Base-by-base conservation (phyloP, 257 asterid species). In the Nicotiana noctiflora region DNA sequence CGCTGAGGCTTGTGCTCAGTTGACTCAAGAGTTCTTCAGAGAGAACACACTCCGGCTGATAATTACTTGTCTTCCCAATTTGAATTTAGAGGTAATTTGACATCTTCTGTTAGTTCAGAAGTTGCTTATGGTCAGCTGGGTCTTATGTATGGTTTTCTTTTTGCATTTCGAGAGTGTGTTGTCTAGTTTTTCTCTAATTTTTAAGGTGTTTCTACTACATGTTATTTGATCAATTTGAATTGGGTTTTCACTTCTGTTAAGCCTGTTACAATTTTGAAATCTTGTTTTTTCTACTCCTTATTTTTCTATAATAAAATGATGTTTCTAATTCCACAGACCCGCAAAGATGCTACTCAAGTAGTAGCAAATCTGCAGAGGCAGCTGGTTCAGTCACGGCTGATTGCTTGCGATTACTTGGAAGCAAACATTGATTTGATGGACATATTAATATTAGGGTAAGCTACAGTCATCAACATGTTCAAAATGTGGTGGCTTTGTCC, bases 341-440 rank as follows among this genome's bases (percentile, higher is more conserved):
- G 95, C 78, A 92, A 91, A 84, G 95, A 91, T 87, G 96, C 97
- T 25, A 89, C 94, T 3, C 96, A 90, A 80, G 94, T 92, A 81
- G 95, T 94, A 87, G 92, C 97, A 55, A 90, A 89, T 87, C 87
- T 94, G 86, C 97, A 91, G 86, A 87, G 94, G 84, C 98, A 91
- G 79, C 92, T 90, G 84, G 96, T 93, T 79, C 92, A 88, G 13
- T 92, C 97, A 11, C 88, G 89, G 87, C 82, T 92, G 89, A 91
- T 94, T 82, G 96, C 94, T 29, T 90, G 92, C 75, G 97, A 94
- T 81, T 92, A 92, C 88, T 85, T 94, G 90, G 96, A 91, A 84
- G 82, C 85, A 80, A 94, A 94, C 88, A 59, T 92, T n/a, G 97
- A 92, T 84, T 91, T 92, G 76, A 83, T 92, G 91, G 97, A 94